Conservation (phyloP, 768 basidiomycete species). For the Suillus subluteus region DNA sequence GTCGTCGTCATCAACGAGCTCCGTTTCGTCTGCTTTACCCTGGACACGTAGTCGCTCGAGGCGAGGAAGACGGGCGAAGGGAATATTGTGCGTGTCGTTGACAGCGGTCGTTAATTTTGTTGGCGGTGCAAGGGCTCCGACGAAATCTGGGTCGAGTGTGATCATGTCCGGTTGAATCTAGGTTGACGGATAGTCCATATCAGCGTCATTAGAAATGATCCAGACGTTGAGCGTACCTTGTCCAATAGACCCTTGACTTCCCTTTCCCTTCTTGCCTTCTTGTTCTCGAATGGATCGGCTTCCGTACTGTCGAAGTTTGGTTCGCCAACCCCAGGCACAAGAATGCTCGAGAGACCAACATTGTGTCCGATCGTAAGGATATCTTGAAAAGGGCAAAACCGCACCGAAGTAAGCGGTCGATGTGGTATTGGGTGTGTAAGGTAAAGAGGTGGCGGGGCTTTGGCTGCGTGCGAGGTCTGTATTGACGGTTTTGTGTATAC, state of each 20-base stretch:
- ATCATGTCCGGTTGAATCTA: constrained; percentile 95
- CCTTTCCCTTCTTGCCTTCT: constrained; percentile 78
- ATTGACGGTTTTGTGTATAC: constrained; percentile 75
- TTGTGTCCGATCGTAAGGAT: constrained; percentile 79
- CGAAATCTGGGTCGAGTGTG: constrained; percentile 74
- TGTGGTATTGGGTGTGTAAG: constrained; percentile 85
- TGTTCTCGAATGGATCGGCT: constrained; percentile 93
- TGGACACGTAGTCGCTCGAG: constrained; percentile 73
- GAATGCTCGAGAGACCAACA: constrained; percentile 78
- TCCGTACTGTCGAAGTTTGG: constrained; percentile 93
- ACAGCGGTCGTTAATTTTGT: constrained; percentile 59
- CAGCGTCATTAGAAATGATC: constrained; percentile 3
- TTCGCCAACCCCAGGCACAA: constrained; percentile 93
- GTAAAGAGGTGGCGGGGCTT: constrained; percentile 76
- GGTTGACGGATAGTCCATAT: constrained; percentile 1
- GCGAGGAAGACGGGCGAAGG: constrained; percentile 78
- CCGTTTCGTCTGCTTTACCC: constrained; percentile 75
- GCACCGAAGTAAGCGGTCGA: constrained; percentile 71
- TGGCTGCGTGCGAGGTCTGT: constrained; percentile 52
- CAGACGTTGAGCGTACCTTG: constrained; percentile 55
- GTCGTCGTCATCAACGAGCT: constrained; percentile 41
- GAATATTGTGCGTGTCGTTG: constrained; percentile 48
- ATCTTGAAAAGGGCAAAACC: constrained; percentile 92
- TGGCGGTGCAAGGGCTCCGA: constrained; percentile 69
- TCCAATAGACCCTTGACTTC: constrained; percentile 92